Base-by-base conservation (phyloP, 2,329 filamentous ascomycete genomes). In the Xylaria sp. region DNA sequence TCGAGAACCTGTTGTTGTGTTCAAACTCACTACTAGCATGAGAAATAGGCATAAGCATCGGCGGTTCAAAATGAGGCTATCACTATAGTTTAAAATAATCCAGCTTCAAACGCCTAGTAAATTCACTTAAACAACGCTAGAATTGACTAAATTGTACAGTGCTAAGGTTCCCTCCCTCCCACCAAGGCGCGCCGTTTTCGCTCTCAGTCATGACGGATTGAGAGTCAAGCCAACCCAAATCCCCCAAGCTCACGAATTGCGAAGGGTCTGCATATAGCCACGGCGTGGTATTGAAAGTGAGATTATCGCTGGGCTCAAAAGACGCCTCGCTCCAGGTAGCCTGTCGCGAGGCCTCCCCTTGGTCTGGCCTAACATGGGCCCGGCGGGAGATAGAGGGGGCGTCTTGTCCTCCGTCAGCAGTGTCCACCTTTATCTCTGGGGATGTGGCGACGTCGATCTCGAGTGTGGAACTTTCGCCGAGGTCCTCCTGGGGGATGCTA, bases 381-480 rank as follows among this genome's bases (percentile, higher is more conserved):
- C 61, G 61, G 29, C 63, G 61, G 13, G 63, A 63, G 17, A 59
- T 11, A 10, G 63, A 66, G 19, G 63, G 63, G 3, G 63, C 63
- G 21, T 66, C 63, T 51, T 66, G 63, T 21, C 63, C 63, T 10
- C 63, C 63, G n/a, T 61, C 58, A 4, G 63, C 61, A 7, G 63
- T 66, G 27, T 66, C 58, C 35, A 66, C 41, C n/a, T 66, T 66
- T 17, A 66, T 66, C 25, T 66, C 63, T 15, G 63, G 63, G 2
- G 63, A 61, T 29, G 61, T 66, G 10, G 63, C 63, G 27, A 66
- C 63, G 25, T 64, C 61, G 31, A 66, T 66, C 52, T 66, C 63
- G 13, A 66, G 57, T 17, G 63, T 64, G 2, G 63, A 64, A 2
- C 51, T 58, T 19, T 66, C 63, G 21, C 63, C 60, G 6, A 57